Evolutionary conservation across 1,139 yeast genomes (phyloP).

Genomic region (Insectozyma bohioensis): DNA sequence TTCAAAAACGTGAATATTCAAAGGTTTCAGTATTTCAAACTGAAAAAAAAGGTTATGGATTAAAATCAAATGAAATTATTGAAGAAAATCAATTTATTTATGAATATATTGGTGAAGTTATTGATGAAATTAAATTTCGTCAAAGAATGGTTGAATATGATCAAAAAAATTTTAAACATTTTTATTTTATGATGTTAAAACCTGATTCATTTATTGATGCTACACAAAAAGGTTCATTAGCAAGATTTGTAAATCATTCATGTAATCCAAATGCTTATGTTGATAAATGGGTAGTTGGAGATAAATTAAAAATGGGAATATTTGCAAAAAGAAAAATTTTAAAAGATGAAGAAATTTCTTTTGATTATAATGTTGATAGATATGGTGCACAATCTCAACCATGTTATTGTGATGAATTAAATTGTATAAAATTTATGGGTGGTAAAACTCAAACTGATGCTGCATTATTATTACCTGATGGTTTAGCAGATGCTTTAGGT

Average conservation of each 20-base stretch:
- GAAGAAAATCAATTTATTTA: conserved; percentile 68
- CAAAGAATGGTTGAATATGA: conserved; percentile 76
- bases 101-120: conserved; percentile 94
- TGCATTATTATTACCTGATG: conserved; percentile 78
- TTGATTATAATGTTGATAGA: conserved; percentile 94
- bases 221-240: conserved; percentile 81
- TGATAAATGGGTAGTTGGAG: conserved; percentile 96
- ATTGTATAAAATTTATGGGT: conserved; percentile 91
- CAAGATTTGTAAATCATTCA: conserved; percentile 91
- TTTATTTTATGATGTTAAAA: conserved; percentile 96
- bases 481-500: conserved; percentile 83
- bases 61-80: conserved; percentile 66
- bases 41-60: conserved; percentile 85
- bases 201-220: conserved; percentile 94
- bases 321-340: conserved; percentile 75
- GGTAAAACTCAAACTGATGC: conserved; percentile 96
- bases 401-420: conserved; percentile 91
- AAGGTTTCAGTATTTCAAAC: conserved; percentile 75
- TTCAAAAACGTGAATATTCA: conserved; percentile 75
- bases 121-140: conserved; percentile 71
- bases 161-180: conserved; percentile 70
- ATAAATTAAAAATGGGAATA: conserved; percentile 89
- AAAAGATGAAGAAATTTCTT: conserved; percentile 90
- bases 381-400: conserved; percentile 95
- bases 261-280: conserved; percentile 93